Conservation (phyloP, 1,284 basidiomycete species). For the Pseudozyma sp. region DNA sequence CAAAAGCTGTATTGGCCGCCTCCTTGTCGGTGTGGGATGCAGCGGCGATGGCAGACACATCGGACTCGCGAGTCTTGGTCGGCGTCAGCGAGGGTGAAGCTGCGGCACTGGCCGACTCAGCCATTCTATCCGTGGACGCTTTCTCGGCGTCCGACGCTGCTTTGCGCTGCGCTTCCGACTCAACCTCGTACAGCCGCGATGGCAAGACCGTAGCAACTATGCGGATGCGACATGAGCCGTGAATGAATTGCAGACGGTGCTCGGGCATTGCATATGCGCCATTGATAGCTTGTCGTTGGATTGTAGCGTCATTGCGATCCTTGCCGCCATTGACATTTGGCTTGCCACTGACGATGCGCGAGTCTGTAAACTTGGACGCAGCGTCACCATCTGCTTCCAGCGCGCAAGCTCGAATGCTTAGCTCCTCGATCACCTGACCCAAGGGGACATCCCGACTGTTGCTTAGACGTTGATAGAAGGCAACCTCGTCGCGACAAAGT, state of each 20-base stretch:
- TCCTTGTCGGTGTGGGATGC: constrained; percentile 51
- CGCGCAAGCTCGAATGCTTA: constrained; percentile 45
- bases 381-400: constrained; percentile 39
- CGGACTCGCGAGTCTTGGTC: constrained; percentile 33
- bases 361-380: constrained; percentile 16
- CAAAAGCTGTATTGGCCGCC: constrained; percentile 49
- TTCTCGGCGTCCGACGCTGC: constrained; percentile 7
- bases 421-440: constrained; percentile 61
- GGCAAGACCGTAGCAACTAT: constrained; percentile 47
- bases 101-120: constrained; percentile 4
- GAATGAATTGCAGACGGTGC: constrained; percentile 50
- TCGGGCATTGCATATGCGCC: constrained; percentile 29
- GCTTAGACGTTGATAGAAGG: constrained; percentile 54
- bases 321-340: constrained; percentile 12
- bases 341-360: constrained; percentile 27
- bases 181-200: constrained; percentile 21
- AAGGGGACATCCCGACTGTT: constrained; percentile 52
- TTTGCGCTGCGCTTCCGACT: neutral
- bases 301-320: neutral
- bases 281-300: constrained; percentile 14
- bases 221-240: constrained; percentile 47
- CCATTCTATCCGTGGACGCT: neutral
- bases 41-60: constrained; percentile 52
- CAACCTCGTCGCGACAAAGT: constrained; percentile 47
- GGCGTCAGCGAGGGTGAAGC: constrained; percentile 12